These are phyloP conservation scores for Clarireedia hainanense DNA, from an alignment of 2,329 filamentous ascomycete genomes.

Conservation along the genomic window DNA sequence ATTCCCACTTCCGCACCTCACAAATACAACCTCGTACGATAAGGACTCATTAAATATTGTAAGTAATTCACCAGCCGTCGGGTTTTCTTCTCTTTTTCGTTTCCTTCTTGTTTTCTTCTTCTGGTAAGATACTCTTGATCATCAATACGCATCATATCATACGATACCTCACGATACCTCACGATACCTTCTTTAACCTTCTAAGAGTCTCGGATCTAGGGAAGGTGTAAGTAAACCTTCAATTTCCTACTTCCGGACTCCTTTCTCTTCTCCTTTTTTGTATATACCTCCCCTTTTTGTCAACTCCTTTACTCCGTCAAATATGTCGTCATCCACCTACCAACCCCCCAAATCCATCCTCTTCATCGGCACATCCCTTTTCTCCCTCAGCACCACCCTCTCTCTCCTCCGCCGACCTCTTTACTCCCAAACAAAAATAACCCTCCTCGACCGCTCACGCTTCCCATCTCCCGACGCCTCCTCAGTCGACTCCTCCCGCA, in stretches of 20 bases:
- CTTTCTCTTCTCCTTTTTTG: not conserved
- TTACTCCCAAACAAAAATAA: slow-evolving; percentile 45
- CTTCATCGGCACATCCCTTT: slow-evolving; percentile 55
- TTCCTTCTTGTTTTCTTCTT: not conserved
- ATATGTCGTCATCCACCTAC: not conserved
- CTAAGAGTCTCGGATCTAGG: not conserved
- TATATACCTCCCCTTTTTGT: not conserved
- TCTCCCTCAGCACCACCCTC: slow-evolving; percentile 58
- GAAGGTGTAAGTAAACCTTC: not conserved
- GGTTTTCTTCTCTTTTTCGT: not conserved
- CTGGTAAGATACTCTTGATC: not conserved
- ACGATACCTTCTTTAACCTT: too few relatives aligned
- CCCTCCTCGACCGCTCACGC: slow-evolving; percentile 48
- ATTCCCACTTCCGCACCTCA: too few relatives aligned
- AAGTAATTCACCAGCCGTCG: not conserved
- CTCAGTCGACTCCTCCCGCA: slow-evolving; percentile 56
- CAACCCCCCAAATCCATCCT: slow-evolving; percentile 44
- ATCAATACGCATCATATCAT: too few relatives aligned
- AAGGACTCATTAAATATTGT: not conserved
- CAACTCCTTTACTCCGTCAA: not conserved
- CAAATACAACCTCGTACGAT: not conserved
- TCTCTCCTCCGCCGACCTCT: slow-evolving; percentile 56
- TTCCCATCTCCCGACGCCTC: slow-evolving; percentile 54
- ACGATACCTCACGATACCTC: too few relatives aligned
- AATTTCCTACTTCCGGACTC: not conserved